Conservation (phyloP, 352 stramenopile genomes). For the Pythium pyrilobum region DNA sequence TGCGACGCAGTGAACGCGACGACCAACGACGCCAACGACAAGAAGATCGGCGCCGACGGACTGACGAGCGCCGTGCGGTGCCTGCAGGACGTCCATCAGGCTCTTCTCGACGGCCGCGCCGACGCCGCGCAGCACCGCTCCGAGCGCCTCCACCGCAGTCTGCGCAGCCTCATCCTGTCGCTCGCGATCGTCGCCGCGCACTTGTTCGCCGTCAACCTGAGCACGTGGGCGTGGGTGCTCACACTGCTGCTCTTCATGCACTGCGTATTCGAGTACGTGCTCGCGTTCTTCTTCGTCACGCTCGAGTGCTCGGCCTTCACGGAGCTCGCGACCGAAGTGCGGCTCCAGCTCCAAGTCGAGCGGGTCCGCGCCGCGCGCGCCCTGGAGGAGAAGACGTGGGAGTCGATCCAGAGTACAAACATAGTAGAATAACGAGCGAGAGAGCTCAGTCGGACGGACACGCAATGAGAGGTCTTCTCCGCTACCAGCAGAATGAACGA, state of each 20-base stretch:
- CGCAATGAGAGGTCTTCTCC: no score
- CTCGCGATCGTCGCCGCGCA: slow-evolving; percentile 26
- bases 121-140: slow-evolving; percentile 35
- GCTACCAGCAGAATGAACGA: no score
- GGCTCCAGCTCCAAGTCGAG: slow-evolving; percentile 46
- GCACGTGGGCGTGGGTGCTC: slow-evolving; percentile 20
- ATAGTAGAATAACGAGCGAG: background rate
- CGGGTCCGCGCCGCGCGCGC: background rate
- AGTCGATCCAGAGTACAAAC: background rate
- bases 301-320: slow-evolving; percentile 81
- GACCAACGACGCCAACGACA: background rate
- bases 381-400: background rate
- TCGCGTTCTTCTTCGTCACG: slow-evolving; percentile 77
- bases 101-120: slow-evolving; percentile 35
- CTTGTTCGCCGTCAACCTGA: slow-evolving; percentile 13
- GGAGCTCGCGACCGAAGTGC: slow-evolving; percentile 62
- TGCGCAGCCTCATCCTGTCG: slow-evolving; percentile 23
- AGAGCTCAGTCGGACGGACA: no score
- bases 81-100: slow-evolving; percentile 40
- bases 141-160: slow-evolving; percentile 33
- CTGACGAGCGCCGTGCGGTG: slow-evolving; percentile 16
- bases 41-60: background rate
- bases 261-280: slow-evolving; percentile 53
- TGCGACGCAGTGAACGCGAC: slow-evolving; percentile 32
- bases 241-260: slow-evolving; percentile 33